A percentile compares a stretch with the other conserved stretches of the same genome.
These are phyloP conservation scores for Malus domestica DNA, from an alignment of 306 rosid species.

Conservation along the genomic window DNA sequence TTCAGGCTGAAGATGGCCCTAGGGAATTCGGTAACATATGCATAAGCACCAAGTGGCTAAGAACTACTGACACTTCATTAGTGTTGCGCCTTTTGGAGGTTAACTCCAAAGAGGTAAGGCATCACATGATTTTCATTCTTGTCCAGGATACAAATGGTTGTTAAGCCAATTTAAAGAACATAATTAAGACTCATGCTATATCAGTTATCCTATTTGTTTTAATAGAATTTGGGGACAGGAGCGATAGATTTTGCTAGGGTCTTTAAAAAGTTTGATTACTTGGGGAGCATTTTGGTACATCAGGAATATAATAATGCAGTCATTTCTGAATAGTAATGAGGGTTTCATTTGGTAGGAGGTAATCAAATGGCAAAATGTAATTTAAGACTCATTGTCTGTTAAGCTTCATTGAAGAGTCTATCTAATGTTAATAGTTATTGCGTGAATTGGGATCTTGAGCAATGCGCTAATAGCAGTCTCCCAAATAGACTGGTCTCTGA, in stretches of 20 bases:
- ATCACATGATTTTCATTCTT: neutral
- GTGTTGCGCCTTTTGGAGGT: slow-evolving; percentile 70
- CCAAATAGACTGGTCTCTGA: neutral
- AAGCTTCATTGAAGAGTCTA: neutral
- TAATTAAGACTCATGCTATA: neutral
- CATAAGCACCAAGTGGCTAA: slow-evolving; percentile 57
- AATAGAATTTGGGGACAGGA: neutral
- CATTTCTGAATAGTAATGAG: neutral
- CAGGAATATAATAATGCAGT: neutral
- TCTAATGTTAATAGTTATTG: neutral
- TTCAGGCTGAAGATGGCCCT: slow-evolving; percentile 83
- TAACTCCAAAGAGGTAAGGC: slow-evolving; percentile 48
- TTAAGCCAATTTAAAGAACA: neutral
- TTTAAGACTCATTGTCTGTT: neutral
- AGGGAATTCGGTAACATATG: slow-evolving; percentile 76
- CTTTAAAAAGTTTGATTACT: neutral
- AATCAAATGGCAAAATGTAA: neutral
- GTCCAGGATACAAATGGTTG: neutral
- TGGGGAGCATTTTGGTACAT: neutral
- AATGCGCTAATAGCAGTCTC: neutral
- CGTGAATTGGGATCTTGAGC: neutral
- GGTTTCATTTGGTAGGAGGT: neutral
- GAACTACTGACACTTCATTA: slow-evolving; percentile 50
- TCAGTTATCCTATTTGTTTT: too few species aligned
- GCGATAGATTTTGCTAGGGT: neutral